Evolutionary conservation across 2,329 filamentous ascomycete species (phyloP), one percentile per base, ranked within the genome.

Genomic region (Chrysosporium keratinophilum): DNA sequence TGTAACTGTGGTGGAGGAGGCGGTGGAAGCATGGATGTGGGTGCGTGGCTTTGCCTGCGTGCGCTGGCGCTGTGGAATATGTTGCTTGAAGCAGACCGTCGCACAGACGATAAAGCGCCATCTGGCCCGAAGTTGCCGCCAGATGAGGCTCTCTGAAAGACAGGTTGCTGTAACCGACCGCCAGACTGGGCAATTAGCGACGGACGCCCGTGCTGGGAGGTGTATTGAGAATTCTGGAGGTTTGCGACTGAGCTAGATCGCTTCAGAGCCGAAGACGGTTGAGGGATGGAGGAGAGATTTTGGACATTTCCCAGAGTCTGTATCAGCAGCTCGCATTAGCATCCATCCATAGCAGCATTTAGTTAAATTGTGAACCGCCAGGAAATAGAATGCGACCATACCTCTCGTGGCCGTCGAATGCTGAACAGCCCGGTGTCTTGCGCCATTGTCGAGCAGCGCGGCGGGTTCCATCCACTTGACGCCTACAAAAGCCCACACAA

Each of bases 221-320:
- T 82, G 64, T 80, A 84, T 44, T 79, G 81, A 55, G 76, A 75
- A 64, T 79, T 78, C 56, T 80, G 78, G 63, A 82, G 76, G 65
- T 82, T 81, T 58, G 82, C 82, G 62, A 82, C 83, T 11, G 88
- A 90, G 65, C 83, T 93, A 31, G 87, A 86, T 69, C 93, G 87
- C 76, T 98, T 98, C 79, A 98, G 85, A 40, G 89, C 88, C 40
- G 91, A 97, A 28, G 87, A 80, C 7, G 93, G 91, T 72, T 95
- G 88, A 17, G 93, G 93, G 58, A 98, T 87, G 19, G 82, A 81
- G 17, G 87, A 86, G 69, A 89, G 91, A 69, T 84, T 82, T 68
- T 82, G 91, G 65, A 95, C 82, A 61, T 83, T 84, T 60, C 85
- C 90, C 56, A 97, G 81, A 52, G 93, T 96, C 88, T 71, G 54